These are phyloP conservation scores for Infundibulicybe gibba DNA, from an alignment of 768 basidiomycete genomes.

Conservation along the genomic window DNA sequence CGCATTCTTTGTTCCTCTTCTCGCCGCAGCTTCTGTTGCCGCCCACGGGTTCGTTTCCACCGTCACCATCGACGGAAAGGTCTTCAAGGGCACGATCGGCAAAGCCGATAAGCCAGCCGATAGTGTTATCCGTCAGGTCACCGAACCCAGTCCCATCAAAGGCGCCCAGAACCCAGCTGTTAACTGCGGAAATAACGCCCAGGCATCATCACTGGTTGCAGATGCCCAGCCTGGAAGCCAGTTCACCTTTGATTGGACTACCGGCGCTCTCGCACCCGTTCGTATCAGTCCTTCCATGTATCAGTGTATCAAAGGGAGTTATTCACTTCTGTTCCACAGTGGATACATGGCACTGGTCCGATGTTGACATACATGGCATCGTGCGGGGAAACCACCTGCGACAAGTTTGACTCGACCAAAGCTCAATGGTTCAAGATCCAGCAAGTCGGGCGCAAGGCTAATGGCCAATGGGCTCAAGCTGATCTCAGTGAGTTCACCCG, in stretches of 20 bases:
- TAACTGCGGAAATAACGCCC: conserved; percentile 58
- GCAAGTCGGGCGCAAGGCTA: conserved; percentile 40
- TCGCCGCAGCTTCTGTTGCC: conserved; percentile 30
- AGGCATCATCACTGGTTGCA: conserved; percentile 45
- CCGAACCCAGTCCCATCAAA: conserved; percentile 37
- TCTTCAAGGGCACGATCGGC: conserved; percentile 32
- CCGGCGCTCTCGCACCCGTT: conserved; percentile 33
- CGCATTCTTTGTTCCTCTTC: conserved; percentile 26
- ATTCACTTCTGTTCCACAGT: conserved; percentile 17
- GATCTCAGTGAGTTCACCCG: conserved; percentile 41
- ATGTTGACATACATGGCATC: conserved; percentile 72
- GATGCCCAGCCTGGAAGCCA: conserved; percentile 57
- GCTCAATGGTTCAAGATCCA: conserved; percentile 78
- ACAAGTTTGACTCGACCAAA: conserved; percentile 50
- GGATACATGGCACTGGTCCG: conserved; percentile 60
- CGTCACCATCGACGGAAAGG: conserved; percentile 35
- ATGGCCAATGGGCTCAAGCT: conserved; percentile 48
- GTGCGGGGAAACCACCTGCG: conserved; percentile 56
- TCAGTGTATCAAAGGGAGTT: background rate
- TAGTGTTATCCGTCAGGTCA: conserved; percentile 39
- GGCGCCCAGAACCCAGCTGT: conserved; percentile 51
- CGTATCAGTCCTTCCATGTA: conserved; percentile 9
- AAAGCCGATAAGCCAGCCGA: conserved; percentile 11
- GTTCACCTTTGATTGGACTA: conserved; percentile 56
- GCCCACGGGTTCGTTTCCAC: conserved; percentile 42